phyloP scores from a whole-genome alignment of 2,329 filamentous ascomycete genomes.

The Grosmannia huntii region DNA sequence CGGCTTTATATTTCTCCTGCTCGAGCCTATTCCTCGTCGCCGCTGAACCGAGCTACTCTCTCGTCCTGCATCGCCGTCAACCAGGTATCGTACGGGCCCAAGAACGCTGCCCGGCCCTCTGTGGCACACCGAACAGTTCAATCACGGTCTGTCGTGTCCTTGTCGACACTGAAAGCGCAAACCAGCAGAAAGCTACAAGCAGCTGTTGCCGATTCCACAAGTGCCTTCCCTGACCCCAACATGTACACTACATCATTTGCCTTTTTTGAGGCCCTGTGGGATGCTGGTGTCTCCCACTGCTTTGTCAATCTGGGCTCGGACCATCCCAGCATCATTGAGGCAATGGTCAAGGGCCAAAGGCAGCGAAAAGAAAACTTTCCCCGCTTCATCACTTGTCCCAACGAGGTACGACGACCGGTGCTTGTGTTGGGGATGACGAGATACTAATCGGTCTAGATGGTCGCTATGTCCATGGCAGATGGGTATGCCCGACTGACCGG shows the following conservation, averaged over 20 bases:
- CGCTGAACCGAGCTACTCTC: background rate
- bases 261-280: slow-evolving; percentile 73
- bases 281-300: slow-evolving; percentile 48
- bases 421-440: background rate
- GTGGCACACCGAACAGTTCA: background rate
- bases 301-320: slow-evolving; percentile 49
- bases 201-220: background rate
- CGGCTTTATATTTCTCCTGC: background rate
- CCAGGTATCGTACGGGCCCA: background rate
- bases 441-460: slow-evolving; percentile 40
- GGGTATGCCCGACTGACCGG: slow-evolving; percentile 56
- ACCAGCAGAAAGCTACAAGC: background rate
- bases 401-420: slow-evolving; percentile 38
- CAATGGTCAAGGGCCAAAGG: slow-evolving; percentile 59
- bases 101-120: background rate
- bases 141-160: background rate
- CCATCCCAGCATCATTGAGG: slow-evolving; percentile 60
- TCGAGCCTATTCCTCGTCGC: background rate
- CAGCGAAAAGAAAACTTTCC: slow-evolving; percentile 51
- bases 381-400: slow-evolving; percentile 58
- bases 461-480: slow-evolving; percentile 63
- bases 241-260: slow-evolving; percentile 67
- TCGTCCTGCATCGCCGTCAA: background rate
- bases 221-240: background rate
- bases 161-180: background rate